These are phyloP conservation scores for Smithsoniella earleae DNA, from an alignment of 163 green algal genomes.

Conservation along the genomic window DNA sequence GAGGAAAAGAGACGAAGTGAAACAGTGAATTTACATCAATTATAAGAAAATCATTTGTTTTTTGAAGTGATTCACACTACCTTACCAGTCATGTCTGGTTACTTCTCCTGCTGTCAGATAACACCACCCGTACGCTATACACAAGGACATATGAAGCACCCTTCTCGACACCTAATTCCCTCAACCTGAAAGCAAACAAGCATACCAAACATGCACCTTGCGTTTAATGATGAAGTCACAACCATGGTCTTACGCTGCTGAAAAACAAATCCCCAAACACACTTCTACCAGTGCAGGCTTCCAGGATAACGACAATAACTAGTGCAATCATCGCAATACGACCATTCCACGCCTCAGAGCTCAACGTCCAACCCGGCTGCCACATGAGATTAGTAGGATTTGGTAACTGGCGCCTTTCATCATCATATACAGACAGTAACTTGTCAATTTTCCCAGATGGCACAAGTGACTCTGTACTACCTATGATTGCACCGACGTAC, in stretches of 20 bases:
- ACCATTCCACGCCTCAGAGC: constrained; percentile 57
- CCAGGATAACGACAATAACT: constrained; percentile 68
- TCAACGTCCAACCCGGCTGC: constrained; percentile 87
- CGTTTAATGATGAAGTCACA: too few species aligned
- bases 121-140: too few species aligned
- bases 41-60: too few species aligned
- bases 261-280: constrained; percentile 38
- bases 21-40: too few species aligned
- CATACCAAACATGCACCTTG: too few species aligned
- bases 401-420: constrained; percentile 69
- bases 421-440: constrained; percentile 87
- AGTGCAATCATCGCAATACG: constrained; percentile 85
- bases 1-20: too few species aligned
- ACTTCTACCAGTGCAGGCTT: constrained; percentile 63
- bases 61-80: too few species aligned
- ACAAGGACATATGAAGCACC: too few species aligned
- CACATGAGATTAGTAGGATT: constrained; percentile 59
- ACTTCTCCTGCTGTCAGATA: too few species aligned
- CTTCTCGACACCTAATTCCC: too few species aligned
- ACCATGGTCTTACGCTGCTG: constrained; percentile 2
- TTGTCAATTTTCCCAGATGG: constrained; percentile 70
- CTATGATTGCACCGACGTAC: constrained; percentile 64
- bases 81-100: too few species aligned
- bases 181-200: too few species aligned
- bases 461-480: constrained; percentile 56